A percentile compares a stretch with the other conserved stretches of the same genome.
These are phyloP conservation scores for Zygosaccharomyces pseudobailii DNA, from an alignment of 1,139 yeast genomes.

Conservation along the genomic window DNA sequence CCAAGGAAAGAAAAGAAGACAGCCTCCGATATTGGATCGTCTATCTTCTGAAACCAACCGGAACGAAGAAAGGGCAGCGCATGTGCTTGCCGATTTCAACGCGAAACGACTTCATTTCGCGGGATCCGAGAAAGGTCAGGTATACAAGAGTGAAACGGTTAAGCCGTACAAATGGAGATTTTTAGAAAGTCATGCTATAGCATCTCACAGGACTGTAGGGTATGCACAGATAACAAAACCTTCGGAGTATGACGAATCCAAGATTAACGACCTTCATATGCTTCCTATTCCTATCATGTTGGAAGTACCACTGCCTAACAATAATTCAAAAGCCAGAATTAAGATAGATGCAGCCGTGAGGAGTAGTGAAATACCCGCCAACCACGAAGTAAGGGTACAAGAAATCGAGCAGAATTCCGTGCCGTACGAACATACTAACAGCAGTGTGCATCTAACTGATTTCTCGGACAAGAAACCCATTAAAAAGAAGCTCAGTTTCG, in stretches of 20 bases:
- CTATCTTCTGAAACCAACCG: constrained; percentile 21
- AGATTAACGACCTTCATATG: constrained; percentile 20
- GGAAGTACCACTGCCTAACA: constrained; percentile 8
- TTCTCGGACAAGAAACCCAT: constrained; percentile 10
- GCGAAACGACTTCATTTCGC: constrained; percentile 9
- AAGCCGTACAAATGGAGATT: constrained; percentile 16
- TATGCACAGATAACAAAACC: constrained; percentile 5
- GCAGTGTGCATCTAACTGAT: constrained; percentile 4
- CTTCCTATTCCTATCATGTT: constrained; percentile 32
- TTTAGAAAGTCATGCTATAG: constrained; percentile 6
- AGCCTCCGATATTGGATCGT: constrained; percentile 34
- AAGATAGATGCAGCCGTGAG: constrained; percentile 2
- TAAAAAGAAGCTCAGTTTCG: constrained; percentile 71
- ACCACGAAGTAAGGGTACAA: constrained; percentile 2
- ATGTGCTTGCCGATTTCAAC: constrained; percentile 11
- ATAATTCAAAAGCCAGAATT: not conserved
- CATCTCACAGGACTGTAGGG: not conserved
- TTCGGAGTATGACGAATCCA: constrained; percentile 26
- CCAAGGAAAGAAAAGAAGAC: constrained; percentile 30
- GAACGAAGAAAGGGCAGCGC: constrained; percentile 18
- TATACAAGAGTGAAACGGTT: constrained; percentile 3
- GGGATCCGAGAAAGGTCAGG: not conserved
- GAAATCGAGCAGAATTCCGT: constrained; percentile 4
- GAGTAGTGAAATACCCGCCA: constrained; percentile 11
- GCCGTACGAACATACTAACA: constrained; percentile 2